Percentiles rank a stretch among this genome's conserved stretches.
phyloP scores from a whole-genome alignment of 2,329 filamentous ascomycete species.

The Hymenoscyphus occultus region DNA sequence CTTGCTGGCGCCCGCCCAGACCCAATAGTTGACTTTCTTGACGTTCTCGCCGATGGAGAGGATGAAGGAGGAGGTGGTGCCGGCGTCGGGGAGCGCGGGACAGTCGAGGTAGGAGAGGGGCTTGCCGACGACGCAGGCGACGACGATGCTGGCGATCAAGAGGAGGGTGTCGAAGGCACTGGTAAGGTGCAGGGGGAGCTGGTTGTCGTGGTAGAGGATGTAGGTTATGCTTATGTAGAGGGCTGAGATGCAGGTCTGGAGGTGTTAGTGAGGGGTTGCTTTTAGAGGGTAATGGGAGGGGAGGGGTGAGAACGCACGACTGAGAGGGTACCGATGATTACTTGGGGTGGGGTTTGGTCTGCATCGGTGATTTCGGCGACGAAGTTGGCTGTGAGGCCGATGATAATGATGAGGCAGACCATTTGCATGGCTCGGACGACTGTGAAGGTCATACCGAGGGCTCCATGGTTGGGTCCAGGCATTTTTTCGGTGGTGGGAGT shows the following conservation, averaged over 20 bases:
- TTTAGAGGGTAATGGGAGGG: background rate
- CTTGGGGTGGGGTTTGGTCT: slow-evolving; percentile 63
- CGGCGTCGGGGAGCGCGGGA: slow-evolving; percentile 45
- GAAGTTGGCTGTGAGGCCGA: slow-evolving; percentile 81
- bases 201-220: slow-evolving; percentile 75
- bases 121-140: slow-evolving; percentile 73
- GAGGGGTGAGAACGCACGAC: slow-evolving; percentile 60
- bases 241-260: slow-evolving; percentile 70
- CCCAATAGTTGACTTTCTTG: slow-evolving; percentile 43
- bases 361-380: slow-evolving; percentile 69
- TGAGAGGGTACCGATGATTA: slow-evolving; percentile 74
- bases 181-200: slow-evolving; percentile 71
- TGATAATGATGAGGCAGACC: slow-evolving; percentile 69
- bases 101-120: slow-evolving; percentile 79
- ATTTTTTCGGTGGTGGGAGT: slow-evolving; percentile 23
- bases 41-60: slow-evolving; percentile 43
- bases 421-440: slow-evolving; percentile 68
- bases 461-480: slow-evolving; percentile 42
- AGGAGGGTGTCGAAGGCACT: slow-evolving; percentile 64
- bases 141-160: slow-evolving; percentile 73
- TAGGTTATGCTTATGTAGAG: slow-evolving; percentile 78
- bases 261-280: slow-evolving; percentile 23
- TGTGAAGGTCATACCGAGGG: slow-evolving; percentile 76
- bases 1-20: slow-evolving; percentile 51
- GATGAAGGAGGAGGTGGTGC: slow-evolving; percentile 45